Percentiles rank a stretch among this genome's conserved stretches.
Evolutionary conservation across 148 eudicot genomes (phyloP).

Genomic region (Rhododendron kiyosumense): DNA sequence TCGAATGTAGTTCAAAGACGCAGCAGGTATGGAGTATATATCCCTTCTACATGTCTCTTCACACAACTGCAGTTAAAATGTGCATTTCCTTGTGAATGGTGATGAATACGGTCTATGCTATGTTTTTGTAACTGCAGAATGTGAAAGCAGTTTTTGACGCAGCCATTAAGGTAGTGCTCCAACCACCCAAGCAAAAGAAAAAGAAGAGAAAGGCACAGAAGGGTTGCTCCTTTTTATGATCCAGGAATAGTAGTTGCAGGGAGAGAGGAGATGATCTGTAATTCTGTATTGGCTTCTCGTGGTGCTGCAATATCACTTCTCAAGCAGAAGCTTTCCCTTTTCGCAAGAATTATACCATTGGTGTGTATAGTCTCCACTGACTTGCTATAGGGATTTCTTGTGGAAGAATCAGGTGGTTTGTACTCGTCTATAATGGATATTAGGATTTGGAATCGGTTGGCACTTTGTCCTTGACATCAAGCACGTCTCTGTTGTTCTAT

Average conservation of each 20-base stretch:
- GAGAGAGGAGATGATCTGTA: not conserved
- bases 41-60: not conserved
- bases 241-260: not conserved
- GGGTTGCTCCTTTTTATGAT: conserved; percentile 39
- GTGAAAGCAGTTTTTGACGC: conserved; percentile 40
- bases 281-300: not conserved
- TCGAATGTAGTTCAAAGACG: conserved; percentile 82
- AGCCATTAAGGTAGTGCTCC: conserved; percentile 62
- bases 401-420: conserved; percentile 12
- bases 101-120: not conserved
- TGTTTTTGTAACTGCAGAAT: conserved; percentile 25
- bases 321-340: not conserved
- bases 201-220: conserved; percentile 47
- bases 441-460: not conserved
- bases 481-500: not conserved
- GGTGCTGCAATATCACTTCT: not conserved
- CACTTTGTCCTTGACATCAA: not conserved
- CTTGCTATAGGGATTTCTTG: conserved; percentile 7
- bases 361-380: conserved; percentile 32
- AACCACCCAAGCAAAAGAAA: conserved; percentile 54
- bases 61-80: not conserved
- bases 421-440: not conserved
- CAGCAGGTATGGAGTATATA: conserved; percentile 45
- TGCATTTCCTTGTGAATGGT: not conserved
- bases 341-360: conserved; percentile 12